Percentiles rank a stretch among this genome's conserved stretches.
These are phyloP conservation scores for Trichoderma asperellum DNA, from an alignment of 2,329 filamentous ascomycete genomes.

Conservation along the genomic window DNA sequence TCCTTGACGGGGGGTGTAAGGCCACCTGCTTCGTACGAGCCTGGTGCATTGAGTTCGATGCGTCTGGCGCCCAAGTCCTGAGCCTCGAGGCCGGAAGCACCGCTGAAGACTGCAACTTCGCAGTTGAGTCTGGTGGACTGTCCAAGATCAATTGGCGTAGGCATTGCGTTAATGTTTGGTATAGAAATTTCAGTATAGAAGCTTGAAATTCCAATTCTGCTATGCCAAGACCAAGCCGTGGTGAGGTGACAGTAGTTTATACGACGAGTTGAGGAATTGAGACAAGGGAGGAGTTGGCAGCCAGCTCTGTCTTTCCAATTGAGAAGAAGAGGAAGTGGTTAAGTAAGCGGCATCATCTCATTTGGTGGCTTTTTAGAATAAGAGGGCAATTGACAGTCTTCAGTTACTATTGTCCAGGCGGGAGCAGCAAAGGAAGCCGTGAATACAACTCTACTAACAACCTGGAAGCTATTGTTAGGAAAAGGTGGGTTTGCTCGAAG, in stretches of 20 bases:
- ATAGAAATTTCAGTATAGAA: not conserved
- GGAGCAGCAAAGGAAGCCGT: not conserved
- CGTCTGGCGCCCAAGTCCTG: conserved; percentile 51
- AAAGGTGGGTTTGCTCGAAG: not conserved
- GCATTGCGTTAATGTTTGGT: not conserved
- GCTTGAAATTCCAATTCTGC: not conserved
- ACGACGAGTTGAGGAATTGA: not conserved
- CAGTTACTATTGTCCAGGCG: not conserved
- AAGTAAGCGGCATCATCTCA: not conserved
- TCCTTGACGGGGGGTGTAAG: conserved; percentile 53
- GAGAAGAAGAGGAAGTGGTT: not conserved
- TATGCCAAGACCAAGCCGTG: not conserved
- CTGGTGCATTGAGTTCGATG: conserved; percentile 57
- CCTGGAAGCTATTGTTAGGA: not conserved
- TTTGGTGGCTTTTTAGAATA: not conserved
- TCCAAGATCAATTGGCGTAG: conserved; percentile 12
- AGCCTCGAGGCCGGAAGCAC: conserved; percentile 46
- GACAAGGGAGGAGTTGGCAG: not conserved
- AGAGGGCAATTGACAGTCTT: not conserved
- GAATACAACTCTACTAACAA: not conserved
- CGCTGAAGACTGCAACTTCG: conserved; percentile 60
- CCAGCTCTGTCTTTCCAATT: not conserved
- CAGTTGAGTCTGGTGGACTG: conserved; percentile 20
- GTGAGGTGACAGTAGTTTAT: not conserved
- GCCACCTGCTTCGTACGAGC: conserved; percentile 56